Conservation (phyloP, 495 filamentous ascomycete genomes). For the Astrothelium subdiscretum region DNA sequence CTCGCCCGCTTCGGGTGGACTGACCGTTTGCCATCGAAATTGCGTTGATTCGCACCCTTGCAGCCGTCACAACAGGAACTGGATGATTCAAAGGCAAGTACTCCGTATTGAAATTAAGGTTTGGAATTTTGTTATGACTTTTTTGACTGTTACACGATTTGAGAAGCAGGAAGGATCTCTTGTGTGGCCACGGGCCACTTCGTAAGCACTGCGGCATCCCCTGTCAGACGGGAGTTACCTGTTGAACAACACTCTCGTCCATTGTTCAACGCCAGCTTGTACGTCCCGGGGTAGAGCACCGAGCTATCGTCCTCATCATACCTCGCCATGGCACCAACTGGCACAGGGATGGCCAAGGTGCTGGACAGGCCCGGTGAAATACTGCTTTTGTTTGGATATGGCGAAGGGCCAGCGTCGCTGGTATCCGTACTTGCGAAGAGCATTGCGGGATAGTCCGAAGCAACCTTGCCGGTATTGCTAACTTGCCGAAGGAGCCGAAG, state of each 20-base stretch:
- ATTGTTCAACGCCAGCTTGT: slow-evolving; percentile 46
- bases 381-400: slow-evolving; percentile 47
- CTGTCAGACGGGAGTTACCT: slow-evolving; percentile 37
- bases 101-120: no score
- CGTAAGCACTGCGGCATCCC: slow-evolving; percentile 33
- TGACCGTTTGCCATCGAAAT: no score
- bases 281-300: slow-evolving; percentile 54
- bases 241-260: slow-evolving; percentile 24
- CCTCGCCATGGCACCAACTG: slow-evolving; percentile 46
- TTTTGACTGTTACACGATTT: not conserved
- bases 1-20: no score
- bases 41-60: no score
- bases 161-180: slow-evolving; percentile 5
- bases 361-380: slow-evolving; percentile 32
- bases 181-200: slow-evolving; percentile 27
- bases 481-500: no score
- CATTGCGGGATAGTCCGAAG: slow-evolving; percentile 51
- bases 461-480: slow-evolving; percentile 41
- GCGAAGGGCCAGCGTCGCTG: slow-evolving; percentile 44
- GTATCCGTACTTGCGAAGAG: slow-evolving; percentile 40
- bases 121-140: no score
- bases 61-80: no score
- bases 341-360: slow-evolving; percentile 37
- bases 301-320: slow-evolving; percentile 46
- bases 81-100: no score